These are phyloP conservation scores for Elongisporangium undulatum DNA, from an alignment of 352 stramenopile genomes.

Conservation along the genomic window DNA sequence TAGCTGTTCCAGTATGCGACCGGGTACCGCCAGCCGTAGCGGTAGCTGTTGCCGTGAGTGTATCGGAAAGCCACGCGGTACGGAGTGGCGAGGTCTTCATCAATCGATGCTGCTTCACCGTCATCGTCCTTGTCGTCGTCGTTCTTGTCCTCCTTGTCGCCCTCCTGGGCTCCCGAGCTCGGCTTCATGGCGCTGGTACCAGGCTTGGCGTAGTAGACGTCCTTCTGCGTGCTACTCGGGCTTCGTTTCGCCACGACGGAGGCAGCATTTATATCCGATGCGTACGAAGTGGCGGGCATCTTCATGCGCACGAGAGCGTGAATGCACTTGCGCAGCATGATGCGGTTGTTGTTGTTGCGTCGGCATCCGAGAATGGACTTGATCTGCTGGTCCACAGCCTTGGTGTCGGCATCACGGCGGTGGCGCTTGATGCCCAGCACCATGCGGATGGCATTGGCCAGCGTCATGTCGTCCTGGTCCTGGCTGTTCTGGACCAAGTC, in stretches of 20 bases:
- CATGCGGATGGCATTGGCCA: not conserved
- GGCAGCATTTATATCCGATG: too few species aligned
- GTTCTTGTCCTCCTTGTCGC: too few species aligned
- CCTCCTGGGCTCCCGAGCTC: too few species aligned
- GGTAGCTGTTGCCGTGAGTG: constrained; percentile 17
- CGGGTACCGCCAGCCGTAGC: constrained; percentile 39
- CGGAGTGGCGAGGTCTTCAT: too few species aligned
- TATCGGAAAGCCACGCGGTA: constrained; percentile 19
- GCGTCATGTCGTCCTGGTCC: not conserved
- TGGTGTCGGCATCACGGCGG: not conserved
- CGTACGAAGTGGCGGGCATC: not conserved
- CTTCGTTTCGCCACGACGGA: too few species aligned
- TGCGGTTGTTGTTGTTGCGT: not conserved
- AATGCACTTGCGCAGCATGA: not conserved
- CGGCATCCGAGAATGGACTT: not conserved
- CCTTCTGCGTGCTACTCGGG: too few species aligned
- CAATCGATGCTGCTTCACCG: too few species aligned
- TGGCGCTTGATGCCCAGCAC: not conserved
- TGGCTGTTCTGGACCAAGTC: not conserved
- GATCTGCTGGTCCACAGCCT: not conserved
- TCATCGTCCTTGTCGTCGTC: too few species aligned
- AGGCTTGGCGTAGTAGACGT: too few species aligned
- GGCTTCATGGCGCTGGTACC: too few species aligned
- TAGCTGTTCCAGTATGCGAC: constrained; percentile 35
- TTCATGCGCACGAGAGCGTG: not conserved